These are phyloP conservation scores for Grosmannia clavigera DNA, from an alignment of 2,329 filamentous ascomycete genomes.

Conservation along the genomic window DNA sequence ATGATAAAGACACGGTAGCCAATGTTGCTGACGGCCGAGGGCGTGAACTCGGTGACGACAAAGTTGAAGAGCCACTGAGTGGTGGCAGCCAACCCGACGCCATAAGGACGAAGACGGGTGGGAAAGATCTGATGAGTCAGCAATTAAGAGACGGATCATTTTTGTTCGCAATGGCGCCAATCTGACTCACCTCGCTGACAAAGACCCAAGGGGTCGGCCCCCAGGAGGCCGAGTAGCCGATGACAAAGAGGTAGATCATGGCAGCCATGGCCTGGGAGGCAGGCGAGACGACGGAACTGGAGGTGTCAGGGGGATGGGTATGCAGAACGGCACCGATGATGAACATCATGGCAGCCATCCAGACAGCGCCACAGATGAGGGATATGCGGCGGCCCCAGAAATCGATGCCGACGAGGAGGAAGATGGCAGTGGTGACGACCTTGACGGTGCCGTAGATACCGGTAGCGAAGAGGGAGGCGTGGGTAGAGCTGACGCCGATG, in stretches of 20 bases:
- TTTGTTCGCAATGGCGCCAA: too few relatives aligned
- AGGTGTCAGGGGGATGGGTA: conserved; percentile 8
- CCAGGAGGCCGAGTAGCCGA: conserved; percentile 16
- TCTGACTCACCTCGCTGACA: conserved; percentile 5
- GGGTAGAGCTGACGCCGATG: conserved; percentile 46
- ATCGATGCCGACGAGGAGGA: conserved; percentile 13
- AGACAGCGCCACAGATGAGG: conserved; percentile 15
- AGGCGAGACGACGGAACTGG: not conserved
- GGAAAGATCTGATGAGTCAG: conserved; percentile 12
- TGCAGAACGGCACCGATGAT: conserved; percentile 15
- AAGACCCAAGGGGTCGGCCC: conserved; percentile 17
- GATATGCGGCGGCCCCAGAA: conserved; percentile 13
- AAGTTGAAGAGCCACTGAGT: conserved; percentile 21
- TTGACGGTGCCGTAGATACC: conserved; percentile 29
- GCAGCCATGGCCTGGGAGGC: conserved; percentile 13
- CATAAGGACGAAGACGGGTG: conserved; percentile 16
- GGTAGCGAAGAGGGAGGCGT: conserved; percentile 46
- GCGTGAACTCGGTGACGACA: conserved; percentile 17
- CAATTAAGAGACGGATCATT: not conserved
- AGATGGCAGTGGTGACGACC: conserved; percentile 12
- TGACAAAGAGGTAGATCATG: conserved; percentile 16
- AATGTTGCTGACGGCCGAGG: conserved; percentile 16
- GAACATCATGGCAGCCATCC: conserved; percentile 20
- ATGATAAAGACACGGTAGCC: conserved; percentile 10
- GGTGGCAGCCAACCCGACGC: conserved; percentile 16